Base-by-base conservation (phyloP, 176 grass and related monocot genomes). In the Ensete glaucum region DNA sequence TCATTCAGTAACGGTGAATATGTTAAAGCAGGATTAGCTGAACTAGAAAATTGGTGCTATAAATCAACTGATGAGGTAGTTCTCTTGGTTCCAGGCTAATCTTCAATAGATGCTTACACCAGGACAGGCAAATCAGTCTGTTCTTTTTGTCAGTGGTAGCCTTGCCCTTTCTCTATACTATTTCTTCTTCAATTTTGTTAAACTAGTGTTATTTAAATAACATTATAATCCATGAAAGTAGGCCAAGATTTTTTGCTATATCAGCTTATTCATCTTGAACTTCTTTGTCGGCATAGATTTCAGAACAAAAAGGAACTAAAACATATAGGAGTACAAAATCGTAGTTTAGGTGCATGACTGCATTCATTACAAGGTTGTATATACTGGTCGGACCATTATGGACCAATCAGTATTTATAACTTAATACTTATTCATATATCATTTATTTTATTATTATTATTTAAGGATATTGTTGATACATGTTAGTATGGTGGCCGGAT, bases 1-100 rank as follows among this genome's bases (percentile, higher is more conserved):
- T 99, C 95, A 19, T 99, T 99, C 78, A 99, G 86, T 79, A 99
- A 99, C 12, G 90, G 95, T 8, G 95, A 99, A 78, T 99, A 89
- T 10, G 95, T 99, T 75, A 99, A 99, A 85, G 86, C 95, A 65
- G 90, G 95, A 82, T 84, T 99, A 89, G 90, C 90, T 83, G 95
- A 99, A 83, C 95, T 99, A 71, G 95, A 99, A 77, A 82, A 91
- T 82, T 99, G 95, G 95, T 99, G 95, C 73, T 84, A 89, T 78
- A 85, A 86, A 85, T 88, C 90, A 78, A 99, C 95, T 53, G 90
- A 99, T 81, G 95, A 94, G 88, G 95, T 98, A 87, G 62, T 65
- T 79, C 58, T 85, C 69, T 72, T 51, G 77, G 60, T 71, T 77
- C 15, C 64, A 79, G n/a, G 84, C 70, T 66, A 65, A 75, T 60